Conservation (phyloP, 345 rosid genomes). For the Brassica incana region DNA sequence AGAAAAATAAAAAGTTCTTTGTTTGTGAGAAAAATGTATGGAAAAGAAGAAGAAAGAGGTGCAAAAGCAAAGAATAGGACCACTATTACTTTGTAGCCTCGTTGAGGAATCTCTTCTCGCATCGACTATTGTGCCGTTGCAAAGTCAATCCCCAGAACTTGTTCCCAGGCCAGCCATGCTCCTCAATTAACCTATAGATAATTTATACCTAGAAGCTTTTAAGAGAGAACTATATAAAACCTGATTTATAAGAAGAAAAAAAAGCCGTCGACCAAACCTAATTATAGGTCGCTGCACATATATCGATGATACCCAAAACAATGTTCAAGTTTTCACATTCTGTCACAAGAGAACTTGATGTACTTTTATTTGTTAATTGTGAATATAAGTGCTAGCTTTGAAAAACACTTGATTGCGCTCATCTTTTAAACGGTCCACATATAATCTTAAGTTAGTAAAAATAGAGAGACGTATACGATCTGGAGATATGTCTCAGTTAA, state of each 20-base stretch:
- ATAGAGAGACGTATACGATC: neutral
- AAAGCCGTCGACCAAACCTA: slow-evolving; percentile 12
- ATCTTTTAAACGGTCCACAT: too few relatives aligned
- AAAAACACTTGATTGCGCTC: too few relatives aligned
- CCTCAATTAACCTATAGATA: neutral
- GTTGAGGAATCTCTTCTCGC: slow-evolving; percentile 63
- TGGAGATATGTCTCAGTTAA: neutral
- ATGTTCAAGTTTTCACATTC: slow-evolving; percentile 16
- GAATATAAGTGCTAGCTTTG: too few relatives aligned
- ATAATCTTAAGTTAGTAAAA: neutral
- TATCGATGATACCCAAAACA: slow-evolving; percentile 29
- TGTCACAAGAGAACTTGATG: neutral
- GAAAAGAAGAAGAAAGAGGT: slow-evolving; percentile 28
- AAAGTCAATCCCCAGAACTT: slow-evolving; percentile 69
- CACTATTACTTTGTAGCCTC: slow-evolving; percentile 46
- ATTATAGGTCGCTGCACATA: slow-evolving; percentile 23
- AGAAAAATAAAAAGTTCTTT: neutral
- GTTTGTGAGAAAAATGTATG: neutral
- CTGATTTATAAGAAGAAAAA: neutral
- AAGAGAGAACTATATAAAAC: neutral
- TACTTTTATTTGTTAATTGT: too few relatives aligned
- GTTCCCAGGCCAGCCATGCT: slow-evolving; percentile 39
- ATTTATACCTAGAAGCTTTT: too few relatives aligned
- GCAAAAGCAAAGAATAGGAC: slow-evolving; percentile 40
- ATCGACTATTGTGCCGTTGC: slow-evolving; percentile 37